Evolutionary conservation across 768 basidiomycete species (phyloP).

Genomic region (Cubamyces sp.): DNA sequence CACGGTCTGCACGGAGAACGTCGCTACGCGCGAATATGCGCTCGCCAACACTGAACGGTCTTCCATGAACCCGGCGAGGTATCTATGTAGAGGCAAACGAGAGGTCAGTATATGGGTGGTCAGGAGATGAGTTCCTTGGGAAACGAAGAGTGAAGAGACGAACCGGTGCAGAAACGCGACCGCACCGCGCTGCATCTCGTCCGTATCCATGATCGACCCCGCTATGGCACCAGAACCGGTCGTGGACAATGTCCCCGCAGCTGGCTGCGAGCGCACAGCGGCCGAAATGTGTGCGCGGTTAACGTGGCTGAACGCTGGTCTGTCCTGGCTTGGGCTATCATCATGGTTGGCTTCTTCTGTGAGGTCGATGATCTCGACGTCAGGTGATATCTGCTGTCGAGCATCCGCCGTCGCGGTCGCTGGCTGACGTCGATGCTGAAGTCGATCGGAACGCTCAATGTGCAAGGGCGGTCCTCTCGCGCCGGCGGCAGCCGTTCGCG

Average conservation of each 20-base stretch:
- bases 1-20: conserved; percentile 27
- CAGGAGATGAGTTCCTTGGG: no score
- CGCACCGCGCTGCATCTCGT: conserved; percentile 15
- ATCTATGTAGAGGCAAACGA: conserved; percentile 20
- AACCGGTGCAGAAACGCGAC: conserved; percentile 20
- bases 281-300: no score
- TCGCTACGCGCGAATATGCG: conserved; percentile 31
- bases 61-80: conserved; percentile 22
- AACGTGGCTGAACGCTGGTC: no score
- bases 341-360: background rate
- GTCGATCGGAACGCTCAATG: no score
- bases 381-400: background rate
- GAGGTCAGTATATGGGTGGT: no score
- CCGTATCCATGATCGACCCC: background rate
- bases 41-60: conserved; percentile 29
- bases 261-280: no score
- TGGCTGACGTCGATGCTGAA: no score
- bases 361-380: conserved; percentile 19
- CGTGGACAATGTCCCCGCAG: no score
- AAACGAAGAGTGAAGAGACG: background rate
- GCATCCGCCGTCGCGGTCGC: no score
- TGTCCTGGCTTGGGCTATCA: no score
- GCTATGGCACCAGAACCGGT: no score
- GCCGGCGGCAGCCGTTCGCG: background rate
- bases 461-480: no score